These are phyloP conservation scores for Podila clonocystis DNA, from an alignment of 192 early-diverging fungal genomes.

Conservation along the genomic window DNA sequence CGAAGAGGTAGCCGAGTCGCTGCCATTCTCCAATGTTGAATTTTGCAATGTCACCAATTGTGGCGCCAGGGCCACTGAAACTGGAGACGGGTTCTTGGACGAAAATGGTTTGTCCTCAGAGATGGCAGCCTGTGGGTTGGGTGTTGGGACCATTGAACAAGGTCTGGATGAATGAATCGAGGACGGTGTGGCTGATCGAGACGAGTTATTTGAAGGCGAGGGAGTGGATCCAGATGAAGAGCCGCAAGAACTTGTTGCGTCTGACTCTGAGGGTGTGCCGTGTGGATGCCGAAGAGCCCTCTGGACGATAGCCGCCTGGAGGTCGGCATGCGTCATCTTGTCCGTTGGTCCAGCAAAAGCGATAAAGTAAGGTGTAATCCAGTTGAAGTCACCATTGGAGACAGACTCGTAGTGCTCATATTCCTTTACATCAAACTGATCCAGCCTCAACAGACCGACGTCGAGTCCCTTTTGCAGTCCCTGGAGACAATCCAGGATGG, in stretches of 20 bases:
- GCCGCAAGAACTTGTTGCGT: neutral
- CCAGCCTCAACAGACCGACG: constrained; percentile 67
- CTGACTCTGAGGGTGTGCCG: neutral
- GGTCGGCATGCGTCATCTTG: constrained; percentile 31
- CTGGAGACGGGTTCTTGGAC: too few relatives aligned
- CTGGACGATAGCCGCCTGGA: neutral
- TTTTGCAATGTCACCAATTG: too few relatives aligned
- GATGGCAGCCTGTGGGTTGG: too few relatives aligned
- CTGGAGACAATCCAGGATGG: constrained; percentile 72
- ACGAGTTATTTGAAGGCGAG: neutral
- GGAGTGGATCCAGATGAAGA: constrained; percentile 2
- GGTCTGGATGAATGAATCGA: neutral
- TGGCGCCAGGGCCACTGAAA: too few relatives aligned
- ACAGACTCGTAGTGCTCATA: constrained; percentile 80
- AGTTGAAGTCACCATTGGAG: constrained; percentile 79
- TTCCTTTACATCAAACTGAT: constrained; percentile 68
- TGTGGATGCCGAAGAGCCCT: constrained; percentile 2
- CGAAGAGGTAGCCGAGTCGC: neutral
- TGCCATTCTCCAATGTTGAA: neutral
- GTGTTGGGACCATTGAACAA: neutral
- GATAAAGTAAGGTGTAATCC: constrained; percentile 78
- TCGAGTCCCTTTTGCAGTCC: constrained; percentile 69
- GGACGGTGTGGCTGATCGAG: constrained; percentile 11
- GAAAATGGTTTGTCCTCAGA: too few relatives aligned
- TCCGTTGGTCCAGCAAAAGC: constrained; percentile 75